Evolutionary conservation across 2,329 filamentous ascomycete genomes (phyloP), one percentile per base, ranked within the genome.

Genomic region (Aspergillus felis): DNA sequence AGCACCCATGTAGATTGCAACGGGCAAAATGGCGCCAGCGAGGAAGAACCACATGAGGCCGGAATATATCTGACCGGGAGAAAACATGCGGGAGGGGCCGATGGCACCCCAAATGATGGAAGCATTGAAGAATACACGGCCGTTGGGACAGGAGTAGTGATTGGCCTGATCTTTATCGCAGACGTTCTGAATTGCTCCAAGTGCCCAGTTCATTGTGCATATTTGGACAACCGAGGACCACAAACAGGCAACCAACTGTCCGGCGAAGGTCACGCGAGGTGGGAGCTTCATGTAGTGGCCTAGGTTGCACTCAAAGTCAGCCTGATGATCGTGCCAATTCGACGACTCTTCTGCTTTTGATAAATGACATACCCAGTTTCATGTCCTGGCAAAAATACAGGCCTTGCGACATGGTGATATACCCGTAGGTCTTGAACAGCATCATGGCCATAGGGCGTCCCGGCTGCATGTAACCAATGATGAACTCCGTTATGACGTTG

Each of bases 341-440:
- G 7, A n/a, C 20, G 1, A 14, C 9, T 20, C 12, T 25, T 38
- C 3, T 35, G 35, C 17, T 25, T 17, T 17, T 25, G 17, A 10
- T 50, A 22, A 51, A 35, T n/a, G 22, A 60, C 61, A 32, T 52
- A 70, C 68, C 86, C 2, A 87, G 79, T 70, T 88, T 88, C 64
- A 88, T 78, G 63, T 88, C 86, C 68, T 86, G 83, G 4, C 80
- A 78, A 69, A 88, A 88, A 69, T 83, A 85, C 51, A 88, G 76
- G 0, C 84, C 86, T 69, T 88, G 84, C 17, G 79, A 79, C 84
- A 88, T 87, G 73, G 80, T 84, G 56, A 89, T 83, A 68, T 88
- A 89, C 52, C 86, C 85, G 65, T 87, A 90, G 60, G 86, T 88
- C 74, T 90, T 90, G 78, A 90, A 90, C 76, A 90, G 82, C 87